A percentile compares a stretch with the other conserved stretches of the same genome.
phyloP scores from a whole-genome alignment of 306 rosid genomes.

The Cajanus cajan region DNA sequence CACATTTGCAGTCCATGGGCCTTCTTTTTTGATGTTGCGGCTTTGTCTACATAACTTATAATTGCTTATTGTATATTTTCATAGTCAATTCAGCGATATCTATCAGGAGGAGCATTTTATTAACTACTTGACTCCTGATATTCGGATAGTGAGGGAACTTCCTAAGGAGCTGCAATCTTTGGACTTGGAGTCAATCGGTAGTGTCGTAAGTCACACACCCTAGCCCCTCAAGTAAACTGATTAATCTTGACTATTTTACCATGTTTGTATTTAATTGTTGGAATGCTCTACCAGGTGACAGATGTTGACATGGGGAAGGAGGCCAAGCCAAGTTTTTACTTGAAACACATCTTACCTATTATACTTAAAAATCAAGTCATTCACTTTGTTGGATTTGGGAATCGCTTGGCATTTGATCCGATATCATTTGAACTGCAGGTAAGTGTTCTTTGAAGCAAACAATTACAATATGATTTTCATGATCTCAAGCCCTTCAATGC shows the following conservation, averaged over 20 bases:
- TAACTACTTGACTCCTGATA: constrained; percentile 82
- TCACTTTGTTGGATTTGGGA: constrained; percentile 93
- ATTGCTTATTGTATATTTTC: constrained; percentile 47
- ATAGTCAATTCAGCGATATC: constrained; percentile 88
- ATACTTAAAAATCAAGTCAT: constrained; percentile 75
- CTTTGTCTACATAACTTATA: constrained; percentile 26
- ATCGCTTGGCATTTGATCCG: constrained; percentile 96
- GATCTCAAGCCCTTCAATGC: constrained; percentile 30
- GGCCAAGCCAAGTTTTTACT: constrained; percentile 91
- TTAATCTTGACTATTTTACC: not conserved
- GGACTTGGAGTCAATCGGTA: constrained; percentile 85
- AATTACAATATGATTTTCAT: constrained; percentile 14
- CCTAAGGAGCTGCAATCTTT: constrained; percentile 76
- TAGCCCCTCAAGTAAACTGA: not conserved
- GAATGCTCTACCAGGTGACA: constrained; percentile 64
- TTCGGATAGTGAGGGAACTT: constrained; percentile 88
- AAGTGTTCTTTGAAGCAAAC: constrained; percentile 37
- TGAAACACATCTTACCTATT: constrained; percentile 75
- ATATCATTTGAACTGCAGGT: constrained; percentile 88
- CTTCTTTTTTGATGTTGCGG: not conserved
- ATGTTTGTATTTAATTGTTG: constrained; percentile 27
- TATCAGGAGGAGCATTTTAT: constrained; percentile 92
- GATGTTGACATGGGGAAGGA: constrained; percentile 85
- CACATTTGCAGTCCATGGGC: constrained; percentile 8
- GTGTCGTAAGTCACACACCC: constrained; percentile 67